These are phyloP conservation scores for Chlamydomonas asymmetrica DNA, from an alignment of 139 green algal genomes.

Conservation along the genomic window DNA sequence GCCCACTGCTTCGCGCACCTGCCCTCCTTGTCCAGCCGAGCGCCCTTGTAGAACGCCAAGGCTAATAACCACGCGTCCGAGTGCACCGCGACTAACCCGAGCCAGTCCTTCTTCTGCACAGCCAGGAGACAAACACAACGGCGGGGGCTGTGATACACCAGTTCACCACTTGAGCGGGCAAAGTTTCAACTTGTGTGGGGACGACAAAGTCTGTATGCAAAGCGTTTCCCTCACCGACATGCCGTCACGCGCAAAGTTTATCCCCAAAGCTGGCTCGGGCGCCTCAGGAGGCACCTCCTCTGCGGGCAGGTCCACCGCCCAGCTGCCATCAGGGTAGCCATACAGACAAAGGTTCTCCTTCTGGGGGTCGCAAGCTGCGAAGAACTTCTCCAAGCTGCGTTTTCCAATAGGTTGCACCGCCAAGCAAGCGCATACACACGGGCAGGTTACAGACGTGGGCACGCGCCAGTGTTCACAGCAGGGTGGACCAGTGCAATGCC, in stretches of 20 bases:
- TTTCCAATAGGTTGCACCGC: too few relatives aligned
- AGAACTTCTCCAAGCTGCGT: slow-evolving; percentile 31
- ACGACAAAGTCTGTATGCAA: too few relatives aligned
- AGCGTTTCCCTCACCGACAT: slow-evolving; percentile 63
- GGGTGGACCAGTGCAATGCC: not conserved
- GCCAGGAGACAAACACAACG: too few relatives aligned
- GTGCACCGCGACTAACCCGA: slow-evolving; percentile 94
- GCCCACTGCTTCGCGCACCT: slow-evolving; percentile 53
- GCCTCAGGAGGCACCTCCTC: slow-evolving; percentile 93
- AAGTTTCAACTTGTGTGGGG: too few relatives aligned
- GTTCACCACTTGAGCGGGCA: too few relatives aligned
- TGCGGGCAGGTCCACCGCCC: slow-evolving; percentile 70
- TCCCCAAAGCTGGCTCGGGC: slow-evolving; percentile 85
- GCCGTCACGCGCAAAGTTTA: slow-evolving; percentile 91
- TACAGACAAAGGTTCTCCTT: slow-evolving; percentile 54
- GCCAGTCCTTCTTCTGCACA: slow-evolving; percentile 74
- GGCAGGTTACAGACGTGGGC: not conserved
- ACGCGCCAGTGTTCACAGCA: not conserved
- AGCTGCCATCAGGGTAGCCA: slow-evolving; percentile 68
- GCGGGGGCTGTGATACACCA: too few relatives aligned
- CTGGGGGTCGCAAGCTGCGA: slow-evolving; percentile 6
- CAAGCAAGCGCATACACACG: slow-evolving; percentile 2
- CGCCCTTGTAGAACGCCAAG: slow-evolving; percentile 93
- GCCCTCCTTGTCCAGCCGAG: slow-evolving; percentile 77
- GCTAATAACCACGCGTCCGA: slow-evolving; percentile 90